Conservation (phyloP, 2,329 filamentous ascomycete species). For the Sporothrix variecibatus region DNA sequence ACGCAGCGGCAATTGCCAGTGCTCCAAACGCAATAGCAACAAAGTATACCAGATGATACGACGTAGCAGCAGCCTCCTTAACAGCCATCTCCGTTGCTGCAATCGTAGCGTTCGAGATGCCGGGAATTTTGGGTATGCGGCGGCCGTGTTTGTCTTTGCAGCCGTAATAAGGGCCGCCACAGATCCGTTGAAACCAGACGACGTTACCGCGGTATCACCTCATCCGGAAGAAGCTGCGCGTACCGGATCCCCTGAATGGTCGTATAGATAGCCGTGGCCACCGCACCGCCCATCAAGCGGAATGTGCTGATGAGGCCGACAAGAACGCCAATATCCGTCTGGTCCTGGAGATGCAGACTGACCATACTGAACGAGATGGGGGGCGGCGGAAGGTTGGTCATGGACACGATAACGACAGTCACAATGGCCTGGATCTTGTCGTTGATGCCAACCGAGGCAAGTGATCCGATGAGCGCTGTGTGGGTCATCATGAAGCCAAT, state of each 20-base stretch:
- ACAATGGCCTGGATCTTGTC: slow-evolving; percentile 41
- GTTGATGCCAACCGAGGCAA: slow-evolving; percentile 38
- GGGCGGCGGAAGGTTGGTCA: slow-evolving; percentile 38
- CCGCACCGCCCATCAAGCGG: slow-evolving; percentile 41
- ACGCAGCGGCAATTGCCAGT: background rate
- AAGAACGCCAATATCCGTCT: slow-evolving; percentile 41
- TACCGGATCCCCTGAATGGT: slow-evolving; percentile 35
- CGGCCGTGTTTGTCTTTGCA: background rate
- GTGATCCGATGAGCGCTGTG: slow-evolving; percentile 41
- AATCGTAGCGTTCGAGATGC: background rate
- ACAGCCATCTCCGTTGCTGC: background rate
- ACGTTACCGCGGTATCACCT: background rate
- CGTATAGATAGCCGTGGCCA: slow-evolving; percentile 44
- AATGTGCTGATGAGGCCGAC: slow-evolving; percentile 42
- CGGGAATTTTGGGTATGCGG: background rate
- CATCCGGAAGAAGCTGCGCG: background rate
- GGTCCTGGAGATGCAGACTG: slow-evolving; percentile 40
- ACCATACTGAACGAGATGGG: slow-evolving; percentile 41
- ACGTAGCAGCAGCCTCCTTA: background rate
- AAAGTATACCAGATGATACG: background rate
- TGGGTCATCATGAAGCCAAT: slow-evolving; percentile 38
- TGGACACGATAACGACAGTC: slow-evolving; percentile 37
- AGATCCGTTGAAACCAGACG: background rate
- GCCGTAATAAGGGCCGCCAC: background rate
- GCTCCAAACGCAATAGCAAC: slow-evolving; percentile 1